Evolutionary conservation across 768 basidiomycete species (phyloP).

Genomic region (Gymnopilus junonius): DNA sequence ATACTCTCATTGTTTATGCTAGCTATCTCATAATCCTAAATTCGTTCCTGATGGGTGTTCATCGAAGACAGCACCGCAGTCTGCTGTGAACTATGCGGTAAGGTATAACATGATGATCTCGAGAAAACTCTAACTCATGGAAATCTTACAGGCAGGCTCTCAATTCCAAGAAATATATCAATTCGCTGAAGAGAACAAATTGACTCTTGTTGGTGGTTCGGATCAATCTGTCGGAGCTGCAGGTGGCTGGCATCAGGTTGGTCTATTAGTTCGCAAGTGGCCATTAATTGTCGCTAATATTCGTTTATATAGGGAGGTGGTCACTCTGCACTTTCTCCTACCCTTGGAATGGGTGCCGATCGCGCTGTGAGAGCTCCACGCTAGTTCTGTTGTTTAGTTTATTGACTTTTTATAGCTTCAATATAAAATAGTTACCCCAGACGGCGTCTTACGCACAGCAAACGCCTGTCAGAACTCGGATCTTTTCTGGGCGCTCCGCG

Average conservation of each 20-base stretch:
- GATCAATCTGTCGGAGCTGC: conserved; percentile 46
- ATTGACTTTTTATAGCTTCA: conserved; percentile 37
- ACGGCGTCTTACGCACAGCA: conserved; percentile 46
- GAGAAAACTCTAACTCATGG: not conserved
- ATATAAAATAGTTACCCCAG: conserved; percentile 57
- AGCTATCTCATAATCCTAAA: conserved; percentile 38
- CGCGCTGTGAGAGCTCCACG: conserved; percentile 37
- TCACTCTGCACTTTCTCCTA: conserved; percentile 45
- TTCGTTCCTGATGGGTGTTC: conserved; percentile 45
- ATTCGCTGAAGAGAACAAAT: conserved; percentile 45
- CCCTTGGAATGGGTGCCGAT: conserved; percentile 50
- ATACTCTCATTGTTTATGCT: not conserved
- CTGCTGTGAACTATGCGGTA: conserved; percentile 45
- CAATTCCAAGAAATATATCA: conserved; percentile 47
- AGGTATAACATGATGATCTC: not conserved
- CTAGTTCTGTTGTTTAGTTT: not conserved
- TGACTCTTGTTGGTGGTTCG: conserved; percentile 48
- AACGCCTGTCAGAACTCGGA: conserved; percentile 56
- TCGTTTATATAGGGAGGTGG: conserved; percentile 43
- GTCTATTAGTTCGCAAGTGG: not conserved
- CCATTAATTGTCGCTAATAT: too few relatives aligned
- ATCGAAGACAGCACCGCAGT: conserved; percentile 11
- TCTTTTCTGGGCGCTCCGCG: conserved; percentile 57
- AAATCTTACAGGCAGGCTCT: conserved; percentile 40
- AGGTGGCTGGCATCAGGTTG: conserved; percentile 45